Percentiles rank a stretch among this genome's conserved stretches.
Conservation (phyloP, 116 monocot genomes). For the Iris pallida region DNA sequence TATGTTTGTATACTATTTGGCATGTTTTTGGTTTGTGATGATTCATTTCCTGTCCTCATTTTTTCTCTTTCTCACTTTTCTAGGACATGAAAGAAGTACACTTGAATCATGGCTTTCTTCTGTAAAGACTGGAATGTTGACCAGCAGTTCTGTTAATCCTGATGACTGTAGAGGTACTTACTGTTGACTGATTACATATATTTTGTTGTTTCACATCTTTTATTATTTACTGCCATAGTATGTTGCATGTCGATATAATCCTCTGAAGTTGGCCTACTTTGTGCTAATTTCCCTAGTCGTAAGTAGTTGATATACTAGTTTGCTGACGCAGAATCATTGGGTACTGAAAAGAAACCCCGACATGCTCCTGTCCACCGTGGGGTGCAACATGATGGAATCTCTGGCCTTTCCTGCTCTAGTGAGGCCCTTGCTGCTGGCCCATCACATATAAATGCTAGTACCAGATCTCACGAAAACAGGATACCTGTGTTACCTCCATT, state of each 20-base stretch:
- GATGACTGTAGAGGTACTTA: conserved; percentile 29
- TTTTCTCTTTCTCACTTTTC: too few species aligned
- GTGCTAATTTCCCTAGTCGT: background rate
- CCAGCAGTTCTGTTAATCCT: background rate
- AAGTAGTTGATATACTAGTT: background rate
- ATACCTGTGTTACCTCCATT: conserved; percentile 47
- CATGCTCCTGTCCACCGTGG: background rate
- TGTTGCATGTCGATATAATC: background rate
- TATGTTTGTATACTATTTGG: too few species aligned
- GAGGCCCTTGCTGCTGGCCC: conserved; percentile 14
- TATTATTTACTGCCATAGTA: background rate
- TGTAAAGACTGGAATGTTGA: conserved; percentile 14
- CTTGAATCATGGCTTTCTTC: conserved; percentile 65
- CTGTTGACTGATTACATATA: background rate
- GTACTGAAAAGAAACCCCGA: conserved; percentile 2
- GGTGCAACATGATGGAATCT: conserved; percentile 7
- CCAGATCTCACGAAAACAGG: conserved; percentile 24
- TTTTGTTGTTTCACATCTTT: background rate
- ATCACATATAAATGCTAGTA: conserved; percentile 13
- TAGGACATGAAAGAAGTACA: conserved; percentile 41
- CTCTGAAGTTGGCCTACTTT: too few species aligned
- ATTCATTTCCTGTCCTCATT: too few species aligned
- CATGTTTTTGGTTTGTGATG: too few species aligned
- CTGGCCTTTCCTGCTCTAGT: background rate
- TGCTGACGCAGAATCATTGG: conserved; percentile 7